Evolutionary conservation across 805 yeast species (phyloP).

Genomic region (Ogataea methanolica): DNA sequence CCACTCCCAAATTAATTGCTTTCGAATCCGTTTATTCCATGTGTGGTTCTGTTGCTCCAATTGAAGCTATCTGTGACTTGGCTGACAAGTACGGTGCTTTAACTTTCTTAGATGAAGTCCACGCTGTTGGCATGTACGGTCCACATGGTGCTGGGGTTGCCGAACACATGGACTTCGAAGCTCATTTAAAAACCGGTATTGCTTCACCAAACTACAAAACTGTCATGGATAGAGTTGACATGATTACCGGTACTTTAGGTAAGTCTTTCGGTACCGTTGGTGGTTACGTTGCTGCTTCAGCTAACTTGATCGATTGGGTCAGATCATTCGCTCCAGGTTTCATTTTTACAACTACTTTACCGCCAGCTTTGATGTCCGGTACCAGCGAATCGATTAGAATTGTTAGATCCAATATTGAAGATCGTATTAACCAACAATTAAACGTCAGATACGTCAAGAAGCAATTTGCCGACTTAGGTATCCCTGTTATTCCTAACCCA

Average conservation of each 20-base stretch:
- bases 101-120: conserved; percentile 97
- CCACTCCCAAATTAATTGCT: conserved; percentile 92
- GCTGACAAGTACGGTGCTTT: conserved; percentile 98
- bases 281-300: conserved; percentile 92
- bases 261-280: conserved; percentile 97
- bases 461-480: conserved; percentile 61
- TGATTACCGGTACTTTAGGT: conserved; percentile 96
- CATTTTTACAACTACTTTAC: conserved; percentile 93
- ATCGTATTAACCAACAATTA: conserved; percentile 79
- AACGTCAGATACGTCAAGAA: conserved; percentile 83
- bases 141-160: conserved; percentile 99
- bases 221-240: conserved; percentile 85
- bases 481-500: conserved; percentile 97
- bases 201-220: conserved; percentile 49
- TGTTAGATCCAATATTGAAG: conserved; percentile 71
- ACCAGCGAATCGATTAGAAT: conserved; percentile 81
- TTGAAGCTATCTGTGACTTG: conserved; percentile 84
- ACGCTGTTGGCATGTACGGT: conserved; percentile 98
- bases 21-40: conserved; percentile 96
- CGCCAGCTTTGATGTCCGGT: conserved; percentile 98
- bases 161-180: conserved; percentile 88
- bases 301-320: conserved; percentile 85
- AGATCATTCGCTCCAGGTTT: conserved; percentile 97
- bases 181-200: conserved; percentile 67
- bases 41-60: conserved; percentile 98